Base-by-base conservation (phyloP, 345 rosid species). In the Pistacia atlantica region DNA sequence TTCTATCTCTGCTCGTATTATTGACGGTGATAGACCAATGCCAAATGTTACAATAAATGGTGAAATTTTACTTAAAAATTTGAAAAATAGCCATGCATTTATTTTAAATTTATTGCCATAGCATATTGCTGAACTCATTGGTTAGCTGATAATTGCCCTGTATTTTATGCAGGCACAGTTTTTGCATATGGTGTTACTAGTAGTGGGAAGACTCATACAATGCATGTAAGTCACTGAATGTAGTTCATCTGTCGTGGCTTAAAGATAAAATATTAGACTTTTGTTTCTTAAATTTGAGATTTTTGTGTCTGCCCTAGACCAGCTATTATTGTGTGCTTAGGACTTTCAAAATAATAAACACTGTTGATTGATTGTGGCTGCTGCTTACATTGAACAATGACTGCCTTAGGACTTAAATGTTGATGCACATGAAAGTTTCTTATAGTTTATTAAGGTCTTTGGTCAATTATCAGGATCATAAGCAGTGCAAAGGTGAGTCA, bases 121-220 rank as follows among this genome's bases (percentile, higher is more conserved):
- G 17, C 60, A 17, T 58, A 18, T 20, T 28, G 46, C 55, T 55
- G 20, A 54, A 22, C 73, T 28, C 16, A 58, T 8, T 76, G 67
- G 42, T 75, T 69, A 33, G 42, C 77, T 74, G 7, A 77, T 56
- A 10, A 46, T 80, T 84, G 49, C 62, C 69, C 28, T 66, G 48
- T 77, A 70, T 33, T 78, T 63, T 69, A 11, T 78, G 80, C 86
- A 95, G 99, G 98, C 60, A 93, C 98, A 31, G 95, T 95, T 55
- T 95, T 95, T 91, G 99, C 99, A 20, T 95, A 95, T 90, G 98
- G 99, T 76, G 99, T 93, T 79, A 93, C 99, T 66, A 94, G 98
- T 65, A 94, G 97, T 71, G 97, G 98, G 78, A 94, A 94, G 88
- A 94, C 97, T 81, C 98, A 92, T 75, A 94, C 98, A 61, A 94